Percentiles rank a stretch among this genome's conserved stretches.
These are phyloP conservation scores for Globisporangium okanoganense DNA, from an alignment of 352 stramenopile species.

Conservation along the genomic window DNA sequence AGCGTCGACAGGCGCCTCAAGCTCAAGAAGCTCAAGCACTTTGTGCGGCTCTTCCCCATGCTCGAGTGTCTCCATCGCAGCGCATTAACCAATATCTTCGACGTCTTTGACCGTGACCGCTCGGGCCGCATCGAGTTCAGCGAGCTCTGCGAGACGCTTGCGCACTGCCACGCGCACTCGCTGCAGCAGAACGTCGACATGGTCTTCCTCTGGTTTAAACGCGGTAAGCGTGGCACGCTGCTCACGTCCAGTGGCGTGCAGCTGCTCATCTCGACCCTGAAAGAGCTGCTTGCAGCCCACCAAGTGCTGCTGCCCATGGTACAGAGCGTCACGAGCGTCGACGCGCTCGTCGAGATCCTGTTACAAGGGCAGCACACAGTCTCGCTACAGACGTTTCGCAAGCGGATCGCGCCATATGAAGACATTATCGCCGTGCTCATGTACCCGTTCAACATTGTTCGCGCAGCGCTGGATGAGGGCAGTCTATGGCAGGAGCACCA, in stretches of 20 bases:
- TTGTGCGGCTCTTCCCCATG: constrained; percentile 59
- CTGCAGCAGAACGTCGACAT: constrained; percentile 40
- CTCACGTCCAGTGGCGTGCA: constrained; percentile 31
- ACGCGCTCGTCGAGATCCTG: constrained; percentile 18
- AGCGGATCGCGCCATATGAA: constrained; percentile 18
- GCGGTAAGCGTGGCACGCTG: constrained; percentile 11
- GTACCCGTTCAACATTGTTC: constrained; percentile 53
- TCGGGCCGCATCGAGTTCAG: constrained; percentile 53
- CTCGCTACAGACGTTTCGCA: constrained; percentile 23
- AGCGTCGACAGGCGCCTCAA: constrained; percentile 37
- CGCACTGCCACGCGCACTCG: constrained; percentile 25
- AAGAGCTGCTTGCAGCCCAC: constrained; percentile 17
- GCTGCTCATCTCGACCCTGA: constrained; percentile 30
- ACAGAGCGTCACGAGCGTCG: constrained; percentile 16
- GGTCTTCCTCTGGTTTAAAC: constrained; percentile 55
- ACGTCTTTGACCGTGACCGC: constrained; percentile 41
- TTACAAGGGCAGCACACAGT: constrained; percentile 20
- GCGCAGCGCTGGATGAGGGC: constrained; percentile 37
- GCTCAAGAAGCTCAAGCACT: constrained; percentile 33
- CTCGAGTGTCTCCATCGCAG: constrained; percentile 28
- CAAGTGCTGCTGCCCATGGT: constrained; percentile 15
- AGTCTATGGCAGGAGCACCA: constrained; percentile 33
- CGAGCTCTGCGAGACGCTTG: constrained; percentile 61
- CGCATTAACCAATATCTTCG: constrained; percentile 35
- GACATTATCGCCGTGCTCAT: constrained; percentile 49